Evolutionary conservation across 768 basidiomycete species (phyloP), one percentile per base, ranked within the genome.

Genomic region (Lactifluus rugatus): DNA sequence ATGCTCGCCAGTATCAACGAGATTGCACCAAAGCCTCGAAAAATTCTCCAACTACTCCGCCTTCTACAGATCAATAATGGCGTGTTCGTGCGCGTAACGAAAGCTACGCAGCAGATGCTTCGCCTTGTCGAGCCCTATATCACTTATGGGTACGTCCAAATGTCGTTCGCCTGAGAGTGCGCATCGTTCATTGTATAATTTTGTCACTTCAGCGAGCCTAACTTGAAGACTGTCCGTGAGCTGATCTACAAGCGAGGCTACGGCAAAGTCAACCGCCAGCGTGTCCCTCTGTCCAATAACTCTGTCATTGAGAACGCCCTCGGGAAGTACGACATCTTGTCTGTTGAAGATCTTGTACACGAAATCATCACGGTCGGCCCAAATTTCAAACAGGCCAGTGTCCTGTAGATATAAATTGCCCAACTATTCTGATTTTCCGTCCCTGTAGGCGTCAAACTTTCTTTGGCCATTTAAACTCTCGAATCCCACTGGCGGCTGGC

Each of bases 401-500:
- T 52, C 36, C 21, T 37, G 10, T 26, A 7, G 1, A n/a, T 37
- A 25, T 14, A 21, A 48, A 11, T 37, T 21, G 34, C 6, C 16
- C 32, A 21, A 45, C 25, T 5, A 28, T 45, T 37, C 34, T 59
- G 34, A 59, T 45, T 26, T 21, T 14, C 10, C 32, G 3, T 5
- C 42, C 16, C 32, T 48, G 1, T 39, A 59, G 87, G 88, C 85
- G 57, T 83, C 88, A 65, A 94, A 93, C 82, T 94, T 95, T 84
- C 85, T 98, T 54, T 98, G 94, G 94, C 96, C 96, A 25, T 97
- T 99, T 83, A 99, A 99, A 74, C 89, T 99, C 62, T 97, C 93
- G 69, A 97, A 97, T 84, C 95, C 96, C 56, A 97, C 82, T 64
- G 95, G 96, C 65, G 96, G 96, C 66, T 99, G 93, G 95, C 87